Evolutionary conservation across 2,329 filamentous ascomycete species (phyloP).

Genomic region (Botryotinia calthae): DNA sequence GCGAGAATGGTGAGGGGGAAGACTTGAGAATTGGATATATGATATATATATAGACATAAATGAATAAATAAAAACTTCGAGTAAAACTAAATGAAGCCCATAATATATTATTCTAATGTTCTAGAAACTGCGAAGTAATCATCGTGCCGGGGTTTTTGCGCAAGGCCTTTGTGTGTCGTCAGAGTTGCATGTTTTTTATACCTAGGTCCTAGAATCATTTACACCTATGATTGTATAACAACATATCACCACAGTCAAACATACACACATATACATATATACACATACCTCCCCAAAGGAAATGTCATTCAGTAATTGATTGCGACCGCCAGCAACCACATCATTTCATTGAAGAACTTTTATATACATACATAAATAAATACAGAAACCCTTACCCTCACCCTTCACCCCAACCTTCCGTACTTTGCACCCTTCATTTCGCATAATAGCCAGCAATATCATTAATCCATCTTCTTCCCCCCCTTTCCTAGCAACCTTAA

Average conservation of each 20-base stretch:
- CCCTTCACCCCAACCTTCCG: too few species aligned
- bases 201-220: neutral
- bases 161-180: fast-evolving
- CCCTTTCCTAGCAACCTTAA: neutral
- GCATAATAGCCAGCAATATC: neutral
- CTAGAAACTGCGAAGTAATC: neutral
- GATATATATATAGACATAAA: neutral
- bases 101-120: too few species aligned
- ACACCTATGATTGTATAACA: neutral
- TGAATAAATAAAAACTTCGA: neutral
- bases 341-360: conserved; percentile 1
- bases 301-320: neutral
- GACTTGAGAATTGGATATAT: neutral
- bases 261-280: neutral
- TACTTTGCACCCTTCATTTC: neutral
- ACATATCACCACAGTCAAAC: neutral
- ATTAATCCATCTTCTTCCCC: conserved; percentile 5
- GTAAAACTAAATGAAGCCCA: neutral
- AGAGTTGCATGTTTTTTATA: neutral
- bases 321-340: neutral
- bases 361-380: conserved; percentile 3
- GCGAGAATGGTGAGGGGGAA: conserved; percentile 19
- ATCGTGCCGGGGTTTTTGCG: fast-evolving
- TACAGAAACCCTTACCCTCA: neutral
- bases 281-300: neutral